These are phyloP conservation scores for Dactylorhiza incarnata DNA, from an alignment of 106 monocot species.

Conservation along the genomic window DNA sequence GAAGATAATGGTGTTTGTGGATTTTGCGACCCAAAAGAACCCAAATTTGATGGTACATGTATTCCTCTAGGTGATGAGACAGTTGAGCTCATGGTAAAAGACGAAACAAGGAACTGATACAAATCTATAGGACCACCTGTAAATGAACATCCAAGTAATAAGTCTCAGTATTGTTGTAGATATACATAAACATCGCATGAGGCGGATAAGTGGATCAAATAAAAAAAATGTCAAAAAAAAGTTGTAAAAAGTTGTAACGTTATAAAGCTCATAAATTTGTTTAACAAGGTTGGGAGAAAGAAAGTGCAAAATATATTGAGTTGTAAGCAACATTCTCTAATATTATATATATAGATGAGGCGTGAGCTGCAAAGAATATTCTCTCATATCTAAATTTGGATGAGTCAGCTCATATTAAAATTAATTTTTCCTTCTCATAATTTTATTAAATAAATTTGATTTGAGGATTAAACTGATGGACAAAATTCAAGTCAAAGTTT, in stretches of 20 bases:
- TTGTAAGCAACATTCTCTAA: no score
- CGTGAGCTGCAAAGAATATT: no score
- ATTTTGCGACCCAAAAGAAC: constrained; percentile 38
- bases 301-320: no score
- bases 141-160: neutral
- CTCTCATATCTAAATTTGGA: no score
- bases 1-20: constrained; percentile 19
- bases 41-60: constrained; percentile 17
- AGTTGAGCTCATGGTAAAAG: constrained; percentile 36
- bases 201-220: neutral
- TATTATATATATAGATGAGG: no score
- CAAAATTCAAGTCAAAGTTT: no score
- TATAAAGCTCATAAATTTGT: neutral
- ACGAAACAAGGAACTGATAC: neutral
- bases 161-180: constrained; percentile 1
- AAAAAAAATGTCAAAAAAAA: neutral
- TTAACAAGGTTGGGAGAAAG: no score
- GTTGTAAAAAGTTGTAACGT: neutral
- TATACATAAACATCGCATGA: neutral
- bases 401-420: no score
- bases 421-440: no score
- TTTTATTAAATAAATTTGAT: no score
- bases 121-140: neutral
- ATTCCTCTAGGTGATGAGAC: constrained; percentile 36
- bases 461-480: no score